phyloP scores from a whole-genome alignment of 768 basidiomycete species.

The Hericium coralloides region DNA sequence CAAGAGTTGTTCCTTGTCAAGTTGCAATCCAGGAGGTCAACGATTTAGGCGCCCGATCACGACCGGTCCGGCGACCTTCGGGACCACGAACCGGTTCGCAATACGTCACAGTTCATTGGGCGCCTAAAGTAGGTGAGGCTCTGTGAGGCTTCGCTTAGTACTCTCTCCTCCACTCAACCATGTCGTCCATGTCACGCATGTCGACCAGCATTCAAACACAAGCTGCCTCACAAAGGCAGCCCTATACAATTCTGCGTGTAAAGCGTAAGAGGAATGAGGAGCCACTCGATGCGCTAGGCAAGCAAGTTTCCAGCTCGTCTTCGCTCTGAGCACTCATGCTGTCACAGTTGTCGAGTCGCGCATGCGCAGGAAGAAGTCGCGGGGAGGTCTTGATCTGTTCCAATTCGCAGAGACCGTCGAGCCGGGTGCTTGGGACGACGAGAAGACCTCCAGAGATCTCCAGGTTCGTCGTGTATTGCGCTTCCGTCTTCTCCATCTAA shows the following conservation, averaged over 20 bases:
- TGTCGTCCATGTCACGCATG: no score
- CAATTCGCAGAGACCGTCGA: slow-evolving; percentile 80
- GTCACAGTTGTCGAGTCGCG: slow-evolving; percentile 53
- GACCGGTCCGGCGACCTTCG: no score
- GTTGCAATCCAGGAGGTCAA: no score
- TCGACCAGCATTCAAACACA: no score
- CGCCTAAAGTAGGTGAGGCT: no score
- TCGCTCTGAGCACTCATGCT: neutral
- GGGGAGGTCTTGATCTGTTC: slow-evolving; percentile 50
- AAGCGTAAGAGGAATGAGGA: slow-evolving; percentile 80
- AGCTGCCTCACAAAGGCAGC: slow-evolving; percentile 16
- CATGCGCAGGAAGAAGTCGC: slow-evolving; percentile 52
- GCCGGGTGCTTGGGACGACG: slow-evolving; percentile 56
- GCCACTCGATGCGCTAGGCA: slow-evolving; percentile 74
- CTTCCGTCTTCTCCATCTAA: neutral
- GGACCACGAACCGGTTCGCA: no score
- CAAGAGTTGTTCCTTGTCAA: no score
- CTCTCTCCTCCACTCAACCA: no score
- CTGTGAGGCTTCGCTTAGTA: no score
- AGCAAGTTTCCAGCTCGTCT: slow-evolving; percentile 11
- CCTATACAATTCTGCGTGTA: slow-evolving; percentile 70
- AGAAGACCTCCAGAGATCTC: slow-evolving; percentile 43
- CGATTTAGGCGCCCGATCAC: no score
- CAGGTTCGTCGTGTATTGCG: slow-evolving; percentile 38
- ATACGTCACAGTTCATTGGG: no score